phyloP scores from a whole-genome alignment of 2,329 filamentous ascomycete species.

The Epichloe gansuensis region DNA sequence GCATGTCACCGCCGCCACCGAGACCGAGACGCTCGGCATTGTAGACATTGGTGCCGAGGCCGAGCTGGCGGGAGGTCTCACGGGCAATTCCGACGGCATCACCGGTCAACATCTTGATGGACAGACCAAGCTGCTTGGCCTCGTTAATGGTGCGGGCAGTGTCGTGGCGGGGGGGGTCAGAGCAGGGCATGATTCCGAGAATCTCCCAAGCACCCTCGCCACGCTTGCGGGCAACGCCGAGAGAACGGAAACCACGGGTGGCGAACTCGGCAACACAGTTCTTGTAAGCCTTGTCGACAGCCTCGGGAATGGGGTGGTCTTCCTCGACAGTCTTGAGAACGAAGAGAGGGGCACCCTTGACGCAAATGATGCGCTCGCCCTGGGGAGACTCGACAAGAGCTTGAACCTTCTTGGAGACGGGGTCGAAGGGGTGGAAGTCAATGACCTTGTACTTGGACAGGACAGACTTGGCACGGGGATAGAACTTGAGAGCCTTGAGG shows the following conservation, averaged over 20 bases:
- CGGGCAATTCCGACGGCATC: conserved; percentile 86
- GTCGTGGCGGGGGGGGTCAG: conserved; percentile 80
- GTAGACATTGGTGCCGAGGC: conserved; percentile 86
- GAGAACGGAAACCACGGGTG: conserved; percentile 83
- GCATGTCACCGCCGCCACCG: conserved; percentile 82
- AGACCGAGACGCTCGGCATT: conserved; percentile 87
- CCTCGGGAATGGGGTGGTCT: conserved; percentile 65
- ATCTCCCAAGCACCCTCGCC: conserved; percentile 76
- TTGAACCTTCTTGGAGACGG: conserved; percentile 85
- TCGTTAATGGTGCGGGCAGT: conserved; percentile 84
- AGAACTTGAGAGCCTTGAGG: conserved; percentile 71
- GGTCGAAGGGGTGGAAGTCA: conserved; percentile 80
- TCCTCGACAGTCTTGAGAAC: conserved; percentile 80
- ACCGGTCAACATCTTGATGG: conserved; percentile 94
- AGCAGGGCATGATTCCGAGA: conserved; percentile 89
- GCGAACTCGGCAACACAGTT: conserved; percentile 88
- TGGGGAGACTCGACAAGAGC: conserved; percentile 72
- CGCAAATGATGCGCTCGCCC: conserved; percentile 74
- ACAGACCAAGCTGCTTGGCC: conserved; percentile 75
- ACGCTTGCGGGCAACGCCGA: conserved; percentile 85
- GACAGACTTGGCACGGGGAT: conserved; percentile 68
- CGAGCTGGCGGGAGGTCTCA: conserved; percentile 82
- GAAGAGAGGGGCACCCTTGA: conserved; percentile 83
- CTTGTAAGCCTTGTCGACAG: conserved; percentile 74
- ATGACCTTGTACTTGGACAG: conserved; percentile 75